Evolutionary conservation across 1,284 basidiomycete genomes (phyloP), one percentile per base, ranked within the genome.

Genomic region (Rhodotorula sp.): DNA sequence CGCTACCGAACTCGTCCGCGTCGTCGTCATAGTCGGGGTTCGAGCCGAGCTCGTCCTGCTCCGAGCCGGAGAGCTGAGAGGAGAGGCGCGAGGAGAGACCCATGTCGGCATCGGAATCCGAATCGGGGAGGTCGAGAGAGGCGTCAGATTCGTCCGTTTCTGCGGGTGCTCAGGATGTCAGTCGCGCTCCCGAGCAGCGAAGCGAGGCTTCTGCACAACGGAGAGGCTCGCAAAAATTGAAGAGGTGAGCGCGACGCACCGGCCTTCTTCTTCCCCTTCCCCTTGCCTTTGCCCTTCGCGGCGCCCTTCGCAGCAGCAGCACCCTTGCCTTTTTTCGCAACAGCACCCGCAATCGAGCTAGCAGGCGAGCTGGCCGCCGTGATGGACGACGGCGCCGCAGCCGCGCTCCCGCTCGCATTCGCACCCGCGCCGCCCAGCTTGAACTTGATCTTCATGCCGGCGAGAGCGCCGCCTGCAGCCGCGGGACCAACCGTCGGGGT

Each of bases 401-500:
- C 44, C 12, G 51, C 37, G 13, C 61, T 12, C 3, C 17, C 51
- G 15, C 5, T 41, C 57, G 27, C 39, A 27, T 34, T 34, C 53
- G 39, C 39, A 22, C 6, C 34, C 25, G 37, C 58, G 22, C 46
- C 63, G 15, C 71, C 72, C 4, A 76, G 55, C 55, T 74, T 76
- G 75, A 76, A 76, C 61, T 74, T 74, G 63, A 76, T 74, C 66
- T 76, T 76, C 55, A 76, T 63, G 15, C 66, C 70, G 7, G 53
- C n/a, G 15, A 62, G 48, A 13, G 64, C 51, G 21, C 17, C 46
- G 36, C 48, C 65, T 0, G 46, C 54, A 8, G 58, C 60, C 1
- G 54, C 60, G 3, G 69, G 27, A 8, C 32, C 41, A 5, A 25
- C 15, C 29, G 54, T 36, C 37, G 66, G 17, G 17, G 66, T 48